Evolutionary conservation across 495 filamentous ascomycete genomes (phyloP).

Genomic region (Penicillium bialowiezense): DNA sequence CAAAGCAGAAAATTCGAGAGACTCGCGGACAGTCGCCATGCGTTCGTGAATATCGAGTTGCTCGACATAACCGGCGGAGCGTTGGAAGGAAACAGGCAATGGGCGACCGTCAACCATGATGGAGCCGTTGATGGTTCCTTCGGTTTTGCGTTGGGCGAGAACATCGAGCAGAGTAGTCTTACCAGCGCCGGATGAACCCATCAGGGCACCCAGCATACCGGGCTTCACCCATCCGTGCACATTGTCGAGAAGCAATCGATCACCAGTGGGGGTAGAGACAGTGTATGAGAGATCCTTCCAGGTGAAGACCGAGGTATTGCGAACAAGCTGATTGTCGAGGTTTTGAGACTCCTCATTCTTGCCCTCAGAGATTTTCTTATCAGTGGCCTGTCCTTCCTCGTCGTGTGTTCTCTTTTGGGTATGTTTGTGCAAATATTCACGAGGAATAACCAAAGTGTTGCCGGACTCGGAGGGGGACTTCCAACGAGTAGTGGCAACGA

Average conservation of each 20-base stretch:
- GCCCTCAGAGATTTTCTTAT: slow-evolving; percentile 17
- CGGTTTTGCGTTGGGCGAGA: slow-evolving; percentile 66
- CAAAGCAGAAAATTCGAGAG: slow-evolving; percentile 55
- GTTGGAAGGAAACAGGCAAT: slow-evolving; percentile 77
- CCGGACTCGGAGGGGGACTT: slow-evolving; percentile 29
- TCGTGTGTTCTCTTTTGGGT: slow-evolving; percentile 19
- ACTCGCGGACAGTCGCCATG: slow-evolving; percentile 59
- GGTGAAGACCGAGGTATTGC: slow-evolving; percentile 55
- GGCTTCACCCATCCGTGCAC: slow-evolving; percentile 91
- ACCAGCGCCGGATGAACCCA: slow-evolving; percentile 62
- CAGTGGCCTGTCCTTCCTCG: slow-evolving; percentile 30
- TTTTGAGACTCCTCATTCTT: slow-evolving; percentile 1
- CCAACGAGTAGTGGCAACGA: slow-evolving; percentile 38
- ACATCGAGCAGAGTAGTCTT: slow-evolving; percentile 59
- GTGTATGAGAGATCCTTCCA: slow-evolving; percentile 60
- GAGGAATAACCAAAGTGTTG: slow-evolving; percentile 37
- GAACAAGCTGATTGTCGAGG: slow-evolving; percentile 27
- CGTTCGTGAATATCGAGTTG: slow-evolving; percentile 60
- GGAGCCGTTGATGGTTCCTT: slow-evolving; percentile 81
- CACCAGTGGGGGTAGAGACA: slow-evolving; percentile 41
- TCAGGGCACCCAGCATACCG: slow-evolving; percentile 69
- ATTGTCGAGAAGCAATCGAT: slow-evolving; percentile 60
- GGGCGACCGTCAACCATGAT: slow-evolving; percentile 79
- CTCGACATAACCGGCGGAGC: slow-evolving; percentile 57
- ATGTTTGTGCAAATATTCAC: slow-evolving; percentile 29